Evolutionary conservation across 305 asterid genomes (phyloP).

Genomic region (Solanum hybrid): DNA sequence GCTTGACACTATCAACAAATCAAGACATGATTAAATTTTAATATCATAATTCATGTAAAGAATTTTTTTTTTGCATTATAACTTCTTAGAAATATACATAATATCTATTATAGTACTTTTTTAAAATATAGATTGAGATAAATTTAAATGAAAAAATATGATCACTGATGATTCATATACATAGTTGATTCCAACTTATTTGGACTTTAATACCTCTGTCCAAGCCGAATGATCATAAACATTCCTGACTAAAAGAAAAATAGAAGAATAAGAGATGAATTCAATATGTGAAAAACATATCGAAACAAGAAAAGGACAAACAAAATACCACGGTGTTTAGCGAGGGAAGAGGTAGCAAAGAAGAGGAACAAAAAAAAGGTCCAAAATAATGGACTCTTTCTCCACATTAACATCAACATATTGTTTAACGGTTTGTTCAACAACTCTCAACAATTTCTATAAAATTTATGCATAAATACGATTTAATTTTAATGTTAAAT

Average conservation of each 20-base stretch:
- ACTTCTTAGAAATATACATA: background rate
- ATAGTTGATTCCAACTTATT: background rate
- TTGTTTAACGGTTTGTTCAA: background rate
- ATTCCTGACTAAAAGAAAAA: background rate
- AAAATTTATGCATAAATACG: background rate
- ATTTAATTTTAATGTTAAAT: background rate
- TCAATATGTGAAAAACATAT: background rate
- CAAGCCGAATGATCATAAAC: background rate
- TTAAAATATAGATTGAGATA: background rate
- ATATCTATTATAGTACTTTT: background rate
- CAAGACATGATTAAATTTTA: background rate
- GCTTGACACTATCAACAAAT: slow-evolving; percentile 38
- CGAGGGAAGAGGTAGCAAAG: background rate
- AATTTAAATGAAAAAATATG: background rate
- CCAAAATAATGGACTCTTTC: background rate
- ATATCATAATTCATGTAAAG: background rate
- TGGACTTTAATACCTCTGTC: background rate
- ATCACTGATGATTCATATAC: background rate
- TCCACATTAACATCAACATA: background rate
- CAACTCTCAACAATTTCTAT: background rate
- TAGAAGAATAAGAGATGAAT: background rate
- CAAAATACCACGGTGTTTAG: background rate
- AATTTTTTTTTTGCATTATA: background rate
- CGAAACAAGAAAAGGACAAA: background rate
- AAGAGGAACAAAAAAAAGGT: background rate